phyloP scores from a whole-genome alignment of 495 filamentous ascomycete genomes.

The Podospora anserina region DNA sequence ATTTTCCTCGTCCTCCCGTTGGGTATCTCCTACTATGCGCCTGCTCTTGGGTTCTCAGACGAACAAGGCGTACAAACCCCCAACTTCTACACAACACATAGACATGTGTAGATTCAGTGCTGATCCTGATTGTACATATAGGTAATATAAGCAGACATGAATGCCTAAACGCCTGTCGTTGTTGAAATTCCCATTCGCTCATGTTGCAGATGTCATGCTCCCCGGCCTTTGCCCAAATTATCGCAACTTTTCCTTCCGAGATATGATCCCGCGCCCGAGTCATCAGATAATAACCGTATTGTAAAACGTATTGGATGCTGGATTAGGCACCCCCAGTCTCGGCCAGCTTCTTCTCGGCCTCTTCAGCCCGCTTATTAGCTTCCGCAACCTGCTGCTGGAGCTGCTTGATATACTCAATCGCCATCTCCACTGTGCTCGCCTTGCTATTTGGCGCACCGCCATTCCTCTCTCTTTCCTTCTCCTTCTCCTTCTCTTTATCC shows the following conservation, averaged over 20 bases:
- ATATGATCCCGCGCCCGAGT: not conserved
- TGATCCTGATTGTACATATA: not conserved
- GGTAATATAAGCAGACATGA: not conserved
- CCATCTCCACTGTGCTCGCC: conserved; percentile 91
- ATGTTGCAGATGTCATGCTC: not conserved
- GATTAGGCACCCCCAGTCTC: conserved; percentile 8
- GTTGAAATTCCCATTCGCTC: not conserved
- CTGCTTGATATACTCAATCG: conserved; percentile 90
- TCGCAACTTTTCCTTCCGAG: not conserved
- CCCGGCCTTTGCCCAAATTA: not conserved
- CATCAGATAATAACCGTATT: not conserved
- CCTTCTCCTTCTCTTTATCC: conserved; percentile 38
- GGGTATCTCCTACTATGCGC: not conserved
- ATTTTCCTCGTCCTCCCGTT: not conserved
- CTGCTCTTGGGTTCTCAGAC: not conserved
- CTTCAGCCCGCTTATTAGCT: conserved; percentile 60
- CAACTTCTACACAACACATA: not conserved
- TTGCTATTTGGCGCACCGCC: conserved; percentile 69
- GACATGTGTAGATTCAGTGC: not conserved
- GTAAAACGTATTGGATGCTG: not conserved
- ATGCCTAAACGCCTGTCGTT: not conserved
- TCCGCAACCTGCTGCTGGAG: conserved; percentile 71
- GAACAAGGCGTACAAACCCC: not conserved
- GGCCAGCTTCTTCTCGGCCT: conserved; percentile 58
- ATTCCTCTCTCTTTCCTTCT: conserved; percentile 12